These are phyloP conservation scores for Endothia cerciana DNA, from an alignment of 2,329 filamentous ascomycete species.

Conservation along the genomic window DNA sequence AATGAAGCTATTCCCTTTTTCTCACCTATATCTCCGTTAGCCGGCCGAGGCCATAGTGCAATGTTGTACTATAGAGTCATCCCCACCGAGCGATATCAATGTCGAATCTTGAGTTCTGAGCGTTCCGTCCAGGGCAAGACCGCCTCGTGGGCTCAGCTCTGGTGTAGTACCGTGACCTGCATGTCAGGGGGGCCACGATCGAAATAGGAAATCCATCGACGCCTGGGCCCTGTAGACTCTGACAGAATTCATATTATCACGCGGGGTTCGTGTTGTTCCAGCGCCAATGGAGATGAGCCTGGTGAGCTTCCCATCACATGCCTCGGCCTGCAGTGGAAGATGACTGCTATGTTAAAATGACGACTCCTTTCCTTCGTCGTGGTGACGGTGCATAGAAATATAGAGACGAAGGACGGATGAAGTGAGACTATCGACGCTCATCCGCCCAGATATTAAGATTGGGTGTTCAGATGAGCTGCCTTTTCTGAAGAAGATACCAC, in stretches of 20 bases:
- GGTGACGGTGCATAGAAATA: neutral
- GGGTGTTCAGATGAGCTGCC: neutral
- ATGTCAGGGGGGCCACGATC: neutral
- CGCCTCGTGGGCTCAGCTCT: neutral
- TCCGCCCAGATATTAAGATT: neutral
- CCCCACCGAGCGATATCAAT: neutral
- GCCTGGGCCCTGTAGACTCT: neutral
- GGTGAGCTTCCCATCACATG: neutral
- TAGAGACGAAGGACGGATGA: neutral
- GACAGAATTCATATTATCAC: neutral
- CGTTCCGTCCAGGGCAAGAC: conserved; percentile 5
- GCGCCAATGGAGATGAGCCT: neutral
- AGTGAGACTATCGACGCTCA: neutral
- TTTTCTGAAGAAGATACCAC: neutral
- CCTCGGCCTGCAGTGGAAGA: neutral
- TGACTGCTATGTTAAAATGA: neutral
- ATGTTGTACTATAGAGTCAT: neutral
- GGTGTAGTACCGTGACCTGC: conserved; percentile 7
- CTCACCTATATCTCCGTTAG: conserved; percentile 14
- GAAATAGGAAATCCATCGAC: conserved; percentile 21
- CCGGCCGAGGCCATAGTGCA: conserved; percentile 18
- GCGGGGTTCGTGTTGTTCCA: neutral
- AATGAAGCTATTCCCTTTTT: conserved; percentile 15
- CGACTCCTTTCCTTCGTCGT: neutral
- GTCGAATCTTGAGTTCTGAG: neutral